Percentiles rank a stretch among this genome's conserved stretches.
Conservation (phyloP, 2,329 filamentous ascomycete species). For the Xylariomycetidae sp. region DNA sequence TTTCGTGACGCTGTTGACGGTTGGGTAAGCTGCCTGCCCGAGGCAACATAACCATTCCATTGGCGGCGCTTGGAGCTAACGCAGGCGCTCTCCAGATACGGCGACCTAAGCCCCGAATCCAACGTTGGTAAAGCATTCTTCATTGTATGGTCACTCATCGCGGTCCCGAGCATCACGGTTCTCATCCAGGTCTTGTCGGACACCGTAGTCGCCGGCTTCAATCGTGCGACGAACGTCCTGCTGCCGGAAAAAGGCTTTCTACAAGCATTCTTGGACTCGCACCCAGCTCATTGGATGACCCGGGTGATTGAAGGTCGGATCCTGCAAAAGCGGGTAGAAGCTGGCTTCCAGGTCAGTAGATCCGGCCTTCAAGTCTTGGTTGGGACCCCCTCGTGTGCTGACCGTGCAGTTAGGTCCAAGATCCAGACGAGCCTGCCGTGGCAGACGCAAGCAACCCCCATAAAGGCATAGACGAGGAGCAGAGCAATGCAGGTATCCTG, state of each 20-base stretch:
- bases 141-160: slow-evolving; percentile 7
- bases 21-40: slow-evolving; percentile 3
- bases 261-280: slow-evolving; percentile 1
- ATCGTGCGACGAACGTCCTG: slow-evolving; percentile 3
- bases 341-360: slow-evolving; percentile 4
- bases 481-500: not conserved
- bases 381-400: too few species aligned
- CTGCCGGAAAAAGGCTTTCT: slow-evolving; percentile 6
- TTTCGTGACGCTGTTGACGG: slow-evolving; percentile 7
- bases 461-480: not conserved
- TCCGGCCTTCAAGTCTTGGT: too few species aligned
- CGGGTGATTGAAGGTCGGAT: slow-evolving; percentile 1
- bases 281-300: slow-evolving; percentile 5
- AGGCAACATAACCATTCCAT: not conserved
- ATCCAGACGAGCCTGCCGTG: slow-evolving; percentile 3
- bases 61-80: not conserved
- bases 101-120: slow-evolving; percentile 4
- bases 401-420: slow-evolving; percentile 5
- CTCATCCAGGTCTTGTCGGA: slow-evolving; percentile 7
- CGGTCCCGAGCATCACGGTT: slow-evolving; percentile 5
- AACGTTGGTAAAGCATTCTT: slow-evolving; percentile 7
- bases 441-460: not conserved
- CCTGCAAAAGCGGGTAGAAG: slow-evolving; percentile 1
- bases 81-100: slow-evolving; percentile 1
- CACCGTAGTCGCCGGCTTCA: slow-evolving; percentile 4